These are phyloP conservation scores for Apophysomyces variabilis DNA, from an alignment of 371 early-diverging fungal species.

Conservation along the genomic window DNA sequence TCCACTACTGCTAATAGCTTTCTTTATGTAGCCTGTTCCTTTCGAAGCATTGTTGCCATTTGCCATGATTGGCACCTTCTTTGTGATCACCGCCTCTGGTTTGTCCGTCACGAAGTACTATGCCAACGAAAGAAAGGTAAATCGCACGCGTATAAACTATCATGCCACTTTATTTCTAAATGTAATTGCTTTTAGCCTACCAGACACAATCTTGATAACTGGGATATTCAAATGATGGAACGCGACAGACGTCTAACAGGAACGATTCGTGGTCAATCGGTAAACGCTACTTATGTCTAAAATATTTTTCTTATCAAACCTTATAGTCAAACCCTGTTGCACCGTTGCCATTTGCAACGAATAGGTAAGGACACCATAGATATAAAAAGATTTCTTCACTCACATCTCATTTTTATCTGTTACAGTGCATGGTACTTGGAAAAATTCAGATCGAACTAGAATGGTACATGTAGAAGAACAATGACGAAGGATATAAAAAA, in stretches of 20 bases:
- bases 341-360: conserved; percentile 48
- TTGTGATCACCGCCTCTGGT: conserved; percentile 44
- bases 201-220: conserved; percentile 46
- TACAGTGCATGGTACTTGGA: conserved; percentile 56
- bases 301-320: neutral
- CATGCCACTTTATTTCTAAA: neutral
- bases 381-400: neutral
- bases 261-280: conserved; percentile 52
- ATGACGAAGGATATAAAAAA: neutral
- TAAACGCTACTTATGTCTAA: conserved; percentile 18
- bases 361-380: conserved; percentile 36
- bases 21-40: conserved; percentile 47
- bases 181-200: conserved; percentile 23
- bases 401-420: neutral
- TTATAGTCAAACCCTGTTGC: conserved; percentile 44
- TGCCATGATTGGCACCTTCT: conserved; percentile 48
- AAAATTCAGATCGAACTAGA: conserved; percentile 42
- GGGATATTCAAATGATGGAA: conserved; percentile 61
- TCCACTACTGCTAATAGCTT: neutral
- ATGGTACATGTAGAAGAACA: conserved; percentile 1
- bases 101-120: conserved; percentile 43
- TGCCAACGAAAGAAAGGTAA: conserved; percentile 50
- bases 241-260: conserved; percentile 60
- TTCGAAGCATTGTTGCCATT: conserved; percentile 56
- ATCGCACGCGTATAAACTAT: neutral